These are phyloP conservation scores for Kwoniella sp. DNA, from an alignment of 768 basidiomycete genomes.

Conservation along the genomic window DNA sequence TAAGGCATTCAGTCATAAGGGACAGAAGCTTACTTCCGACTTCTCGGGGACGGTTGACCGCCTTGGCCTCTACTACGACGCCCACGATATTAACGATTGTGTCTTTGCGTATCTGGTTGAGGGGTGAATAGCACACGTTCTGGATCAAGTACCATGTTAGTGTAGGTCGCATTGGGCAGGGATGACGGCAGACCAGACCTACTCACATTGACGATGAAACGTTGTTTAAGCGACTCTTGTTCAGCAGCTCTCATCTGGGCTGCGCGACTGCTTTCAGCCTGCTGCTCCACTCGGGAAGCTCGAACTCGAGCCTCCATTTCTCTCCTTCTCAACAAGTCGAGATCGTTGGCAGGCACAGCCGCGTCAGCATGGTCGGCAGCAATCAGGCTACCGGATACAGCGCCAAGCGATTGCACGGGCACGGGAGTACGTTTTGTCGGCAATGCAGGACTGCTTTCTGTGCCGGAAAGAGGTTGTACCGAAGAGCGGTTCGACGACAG, in stretches of 20 bases:
- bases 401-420: too few relatives aligned
- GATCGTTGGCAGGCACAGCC: background rate
- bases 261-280: slow-evolving; percentile 18
- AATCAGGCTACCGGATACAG: background rate
- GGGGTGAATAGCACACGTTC: slow-evolving; percentile 8
- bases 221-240: background rate
- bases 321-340: background rate
- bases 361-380: background rate
- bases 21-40: background rate
- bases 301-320: slow-evolving; percentile 1
- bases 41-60: background rate
- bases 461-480: background rate
- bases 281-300: background rate
- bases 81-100: slow-evolving; percentile 8
- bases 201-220: slow-evolving; percentile 13
- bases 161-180: too few relatives aligned
- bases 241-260: slow-evolving; percentile 4
- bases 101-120: background rate
- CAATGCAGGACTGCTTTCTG: slow-evolving; percentile 4
- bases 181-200: too few relatives aligned
- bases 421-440: background rate
- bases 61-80: slow-evolving; percentile 6
- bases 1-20: too few relatives aligned
- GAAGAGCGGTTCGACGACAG: background rate
- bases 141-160: background rate